phyloP scores from a whole-genome alignment of 345 rosid species.

The Hibiscus tridactylites region DNA sequence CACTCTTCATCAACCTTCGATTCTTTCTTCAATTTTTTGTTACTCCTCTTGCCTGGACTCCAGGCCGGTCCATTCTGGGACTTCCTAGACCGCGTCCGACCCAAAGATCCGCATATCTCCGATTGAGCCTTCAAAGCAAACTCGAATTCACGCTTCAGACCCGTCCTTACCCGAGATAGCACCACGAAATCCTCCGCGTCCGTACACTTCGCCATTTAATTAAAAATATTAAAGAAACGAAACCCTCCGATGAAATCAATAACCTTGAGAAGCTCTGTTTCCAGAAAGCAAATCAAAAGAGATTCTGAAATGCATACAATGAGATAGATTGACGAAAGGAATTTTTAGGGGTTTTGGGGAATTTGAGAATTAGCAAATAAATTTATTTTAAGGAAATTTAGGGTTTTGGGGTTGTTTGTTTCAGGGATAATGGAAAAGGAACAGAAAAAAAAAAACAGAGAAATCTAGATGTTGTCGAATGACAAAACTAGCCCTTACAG shows the following conservation, averaged over 20 bases:
- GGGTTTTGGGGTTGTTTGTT: conserved; percentile 17
- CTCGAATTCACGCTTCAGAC: conserved; percentile 79
- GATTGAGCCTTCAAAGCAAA: conserved; percentile 70
- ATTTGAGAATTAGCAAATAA: background rate
- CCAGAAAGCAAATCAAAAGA: no score
- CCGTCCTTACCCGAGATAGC: conserved; percentile 54
- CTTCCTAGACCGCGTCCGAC: conserved; percentile 62
- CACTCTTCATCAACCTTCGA: no score
- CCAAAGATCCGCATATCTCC: conserved; percentile 73
- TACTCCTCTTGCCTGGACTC: background rate
- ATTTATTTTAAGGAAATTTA: background rate
- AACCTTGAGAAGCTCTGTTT: background rate
- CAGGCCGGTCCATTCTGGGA: conserved; percentile 5
- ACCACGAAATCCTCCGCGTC: conserved; percentile 42
- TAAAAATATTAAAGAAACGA: background rate
- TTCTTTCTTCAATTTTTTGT: conserved; percentile 28
- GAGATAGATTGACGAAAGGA: background rate
- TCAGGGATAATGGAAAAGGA: background rate
- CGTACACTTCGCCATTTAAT: conserved; percentile 50
- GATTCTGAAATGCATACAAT: background rate
- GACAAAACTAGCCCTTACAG: no score
- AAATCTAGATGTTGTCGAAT: no score
- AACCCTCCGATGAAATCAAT: background rate
- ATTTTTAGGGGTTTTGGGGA: background rate
- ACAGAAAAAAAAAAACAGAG: background rate